Conservation (phyloP, 306 rosid species). For the Begonia masoniana region DNA sequence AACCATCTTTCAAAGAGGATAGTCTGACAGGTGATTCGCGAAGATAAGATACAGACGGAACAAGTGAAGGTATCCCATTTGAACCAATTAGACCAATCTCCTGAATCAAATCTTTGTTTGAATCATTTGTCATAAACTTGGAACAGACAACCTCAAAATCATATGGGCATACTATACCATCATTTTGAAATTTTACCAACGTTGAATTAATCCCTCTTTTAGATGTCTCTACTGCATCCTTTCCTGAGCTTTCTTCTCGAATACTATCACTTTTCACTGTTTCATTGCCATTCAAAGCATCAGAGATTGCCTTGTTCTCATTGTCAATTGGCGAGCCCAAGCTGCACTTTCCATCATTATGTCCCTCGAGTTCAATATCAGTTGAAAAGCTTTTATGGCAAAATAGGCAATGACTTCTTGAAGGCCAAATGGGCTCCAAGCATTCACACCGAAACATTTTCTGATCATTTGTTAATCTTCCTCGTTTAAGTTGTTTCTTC, state of each 20-base stretch:
- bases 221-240: constrained; percentile 24
- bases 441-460: constrained; percentile 77
- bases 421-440: constrained; percentile 75
- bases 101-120: constrained; percentile 50
- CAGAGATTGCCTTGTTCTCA: constrained; percentile 42
- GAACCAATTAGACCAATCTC: constrained; percentile 83
- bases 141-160: constrained; percentile 61
- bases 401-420: constrained; percentile 67
- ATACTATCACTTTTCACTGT: constrained; percentile 31
- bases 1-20: constrained; percentile 24
- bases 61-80: constrained; percentile 53
- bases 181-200: constrained; percentile 60
- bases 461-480: constrained; percentile 38
- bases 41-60: constrained; percentile 33
- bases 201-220: constrained; percentile 34
- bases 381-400: constrained; percentile 61
- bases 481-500: constrained; percentile 40
- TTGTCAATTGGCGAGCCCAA: constrained; percentile 28
- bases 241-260: constrained; percentile 34
- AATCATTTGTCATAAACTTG: constrained; percentile 61
- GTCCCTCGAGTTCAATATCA: constrained; percentile 69
- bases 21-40: constrained; percentile 26
- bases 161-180: constrained; percentile 56
- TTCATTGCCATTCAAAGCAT: constrained; percentile 45
- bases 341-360: constrained; percentile 59